These are phyloP conservation scores for Bacidia rubella DNA, from an alignment of 495 filamentous ascomycete genomes.

Conservation along the genomic window DNA sequence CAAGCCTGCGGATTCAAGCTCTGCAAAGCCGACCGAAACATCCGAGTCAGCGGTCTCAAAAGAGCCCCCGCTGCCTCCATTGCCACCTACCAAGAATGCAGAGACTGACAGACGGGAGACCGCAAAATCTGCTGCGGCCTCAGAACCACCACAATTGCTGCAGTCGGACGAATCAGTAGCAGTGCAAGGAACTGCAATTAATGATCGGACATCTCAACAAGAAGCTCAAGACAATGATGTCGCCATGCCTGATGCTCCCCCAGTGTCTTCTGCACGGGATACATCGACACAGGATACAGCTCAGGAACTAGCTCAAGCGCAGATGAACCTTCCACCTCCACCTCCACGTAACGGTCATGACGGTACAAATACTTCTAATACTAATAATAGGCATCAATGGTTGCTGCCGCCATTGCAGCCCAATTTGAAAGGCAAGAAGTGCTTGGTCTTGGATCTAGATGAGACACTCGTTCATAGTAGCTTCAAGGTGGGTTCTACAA, in stretches of 20 bases:
- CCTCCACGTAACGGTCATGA: conserved; percentile 36
- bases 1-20: conserved; percentile 3
- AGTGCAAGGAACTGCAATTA: conserved; percentile 25
- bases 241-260: conserved; percentile 45
- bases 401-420: conserved; percentile 67
- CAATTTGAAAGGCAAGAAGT: conserved; percentile 74
- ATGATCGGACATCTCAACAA: conserved; percentile 32
- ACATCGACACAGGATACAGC: conserved; percentile 4
- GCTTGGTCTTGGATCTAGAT: conserved; percentile 88
- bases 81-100: conserved; percentile 6
- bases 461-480: conserved; percentile 99
- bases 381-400: conserved; percentile 47
- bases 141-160: conserved; percentile 20
- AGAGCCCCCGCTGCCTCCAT: conserved; percentile 15
- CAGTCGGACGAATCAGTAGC: conserved; percentile 20
- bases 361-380: conserved; percentile 23
- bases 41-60: conserved; percentile 5
- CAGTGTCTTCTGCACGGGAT: conserved; percentile 11
- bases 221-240: conserved; percentile 42
- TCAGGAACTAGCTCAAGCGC: conserved; percentile 26
- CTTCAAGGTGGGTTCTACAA: conserved; percentile 63
- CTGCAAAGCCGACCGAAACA: conserved; percentile 1
- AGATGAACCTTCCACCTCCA: conserved; percentile 41
- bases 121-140: conserved; percentile 5
- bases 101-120: conserved; percentile 4